A percentile compares a stretch with the other conserved stretches of the same genome.
Evolutionary conservation across 345 rosid species (phyloP).

Genomic region (Populus davidiana): DNA sequence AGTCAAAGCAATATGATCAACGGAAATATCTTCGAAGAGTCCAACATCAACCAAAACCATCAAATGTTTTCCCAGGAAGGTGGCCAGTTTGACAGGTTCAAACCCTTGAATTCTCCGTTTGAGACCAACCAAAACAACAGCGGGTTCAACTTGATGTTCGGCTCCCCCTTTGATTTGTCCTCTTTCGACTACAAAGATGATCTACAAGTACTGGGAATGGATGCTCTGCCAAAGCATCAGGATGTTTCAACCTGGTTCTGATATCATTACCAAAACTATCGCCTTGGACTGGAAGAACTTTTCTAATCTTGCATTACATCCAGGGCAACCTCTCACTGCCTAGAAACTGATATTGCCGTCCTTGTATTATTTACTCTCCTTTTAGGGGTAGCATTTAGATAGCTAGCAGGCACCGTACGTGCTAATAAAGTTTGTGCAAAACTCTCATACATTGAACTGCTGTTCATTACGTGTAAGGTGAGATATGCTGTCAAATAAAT

Average conservation of each 20-base stretch:
- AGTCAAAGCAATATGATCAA: slow-evolving; percentile 47
- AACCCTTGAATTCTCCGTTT: slow-evolving; percentile 39
- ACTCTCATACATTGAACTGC: background rate
- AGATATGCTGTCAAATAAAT: slow-evolving; percentile 35
- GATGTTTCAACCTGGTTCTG: slow-evolving; percentile 72
- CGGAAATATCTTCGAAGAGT: slow-evolving; percentile 54
- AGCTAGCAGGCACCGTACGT: background rate
- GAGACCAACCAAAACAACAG: slow-evolving; percentile 39
- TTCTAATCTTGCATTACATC: background rate
- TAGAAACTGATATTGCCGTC: background rate
- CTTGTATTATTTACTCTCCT: background rate
- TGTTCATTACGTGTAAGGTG: background rate
- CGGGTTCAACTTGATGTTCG: slow-evolving; percentile 52
- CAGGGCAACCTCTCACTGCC: slow-evolving; percentile 1
- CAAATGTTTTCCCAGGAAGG: slow-evolving; percentile 51
- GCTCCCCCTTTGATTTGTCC: slow-evolving; percentile 59
- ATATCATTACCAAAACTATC: background rate
- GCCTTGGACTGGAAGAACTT: background rate
- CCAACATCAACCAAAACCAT: slow-evolving; percentile 44
- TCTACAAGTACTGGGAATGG: slow-evolving; percentile 48
- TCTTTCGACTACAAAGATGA: slow-evolving; percentile 73
- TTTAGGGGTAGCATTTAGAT: background rate
- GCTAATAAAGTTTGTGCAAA: background rate
- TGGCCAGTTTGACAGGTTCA: slow-evolving; percentile 46
- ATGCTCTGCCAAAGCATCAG: slow-evolving; percentile 54